Evolutionary conservation across 106 monocot species (phyloP).

Genomic region (Phalaenopsis equestris): DNA sequence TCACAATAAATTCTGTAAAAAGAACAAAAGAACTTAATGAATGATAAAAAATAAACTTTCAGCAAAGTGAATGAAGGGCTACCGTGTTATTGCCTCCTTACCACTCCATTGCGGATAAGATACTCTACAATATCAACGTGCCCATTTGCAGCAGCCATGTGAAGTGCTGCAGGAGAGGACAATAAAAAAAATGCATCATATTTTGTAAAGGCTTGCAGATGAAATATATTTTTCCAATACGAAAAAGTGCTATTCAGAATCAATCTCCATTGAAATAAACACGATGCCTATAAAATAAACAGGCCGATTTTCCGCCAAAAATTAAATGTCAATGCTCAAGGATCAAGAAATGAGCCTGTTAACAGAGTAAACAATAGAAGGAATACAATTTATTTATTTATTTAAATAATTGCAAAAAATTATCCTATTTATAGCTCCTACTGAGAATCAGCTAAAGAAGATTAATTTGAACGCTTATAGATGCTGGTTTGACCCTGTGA

Average conservation of each 20-base stretch:
- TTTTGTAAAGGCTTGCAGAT: slow-evolving; percentile 2
- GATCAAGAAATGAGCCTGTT: background rate
- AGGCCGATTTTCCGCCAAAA: background rate
- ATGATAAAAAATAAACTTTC: background rate
- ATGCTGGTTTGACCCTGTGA: background rate
- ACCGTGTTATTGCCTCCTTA: slow-evolving; percentile 19
- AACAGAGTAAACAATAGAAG: background rate
- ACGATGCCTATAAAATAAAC: background rate
- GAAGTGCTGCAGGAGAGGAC: slow-evolving; percentile 57
- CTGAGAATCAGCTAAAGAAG: background rate
- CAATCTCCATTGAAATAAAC: slow-evolving; percentile 1
- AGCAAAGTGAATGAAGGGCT: background rate
- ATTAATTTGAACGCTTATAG: background rate
- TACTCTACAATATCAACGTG: slow-evolving; percentile 82
- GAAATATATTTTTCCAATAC: background rate
- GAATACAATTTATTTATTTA: background rate
- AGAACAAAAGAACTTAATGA: background rate
- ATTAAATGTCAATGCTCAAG: background rate
- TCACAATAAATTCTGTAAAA: background rate
- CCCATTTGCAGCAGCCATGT: slow-evolving; percentile 99
- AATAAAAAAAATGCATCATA: background rate
- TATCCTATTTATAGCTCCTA: background rate
- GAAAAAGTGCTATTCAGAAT: background rate
- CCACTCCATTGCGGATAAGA: slow-evolving; percentile 72
- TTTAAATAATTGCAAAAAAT: background rate